A percentile compares a stretch with the other conserved stretches of the same genome.
These are phyloP conservation scores for Thalassiosira profunda DNA, from an alignment of 108 stramenopile genomes.

Conservation along the genomic window DNA sequence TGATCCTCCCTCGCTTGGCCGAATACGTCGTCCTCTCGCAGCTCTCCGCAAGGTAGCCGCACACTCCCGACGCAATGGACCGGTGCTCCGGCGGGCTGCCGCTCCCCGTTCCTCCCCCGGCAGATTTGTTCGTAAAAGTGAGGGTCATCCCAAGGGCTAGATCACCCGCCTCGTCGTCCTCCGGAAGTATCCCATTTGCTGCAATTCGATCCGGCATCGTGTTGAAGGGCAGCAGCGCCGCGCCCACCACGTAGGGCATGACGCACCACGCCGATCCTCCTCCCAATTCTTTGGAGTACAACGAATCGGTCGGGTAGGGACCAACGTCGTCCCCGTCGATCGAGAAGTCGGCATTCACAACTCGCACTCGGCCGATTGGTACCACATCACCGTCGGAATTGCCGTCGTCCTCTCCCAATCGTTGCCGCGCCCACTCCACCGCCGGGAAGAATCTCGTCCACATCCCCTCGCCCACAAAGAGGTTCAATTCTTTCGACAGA, in stretches of 20 bases:
- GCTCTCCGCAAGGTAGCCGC: constrained; percentile 38
- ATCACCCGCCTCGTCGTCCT: constrained; percentile 27
- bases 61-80: constrained; percentile 4
- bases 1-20: constrained; percentile 45
- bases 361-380: constrained; percentile 45
- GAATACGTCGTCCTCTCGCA: constrained; percentile 42
- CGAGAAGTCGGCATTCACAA: constrained; percentile 32
- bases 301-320: constrained; percentile 11
- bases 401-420: not conserved
- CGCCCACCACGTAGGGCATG: constrained; percentile 5
- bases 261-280: constrained; percentile 4
- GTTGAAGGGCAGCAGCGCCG: constrained; percentile 9
- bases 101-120: not conserved
- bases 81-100: constrained; percentile 15
- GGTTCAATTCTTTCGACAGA: constrained; percentile 28
- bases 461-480: constrained; percentile 70
- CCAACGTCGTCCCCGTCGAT: constrained; percentile 15
- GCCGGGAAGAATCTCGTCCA: constrained; percentile 94
- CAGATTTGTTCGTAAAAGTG: constrained; percentile 14
- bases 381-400: not conserved
- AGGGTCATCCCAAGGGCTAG: constrained; percentile 43
- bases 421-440: constrained; percentile 71
- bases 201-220: not conserved
- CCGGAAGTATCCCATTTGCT: constrained; percentile 8
- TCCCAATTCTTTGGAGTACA: constrained; percentile 8